Percentiles rank a stretch among this genome's conserved stretches.
These are phyloP conservation scores for Naematelia aurantialba DNA, from an alignment of 768 basidiomycete species.

Conservation along the genomic window DNA sequence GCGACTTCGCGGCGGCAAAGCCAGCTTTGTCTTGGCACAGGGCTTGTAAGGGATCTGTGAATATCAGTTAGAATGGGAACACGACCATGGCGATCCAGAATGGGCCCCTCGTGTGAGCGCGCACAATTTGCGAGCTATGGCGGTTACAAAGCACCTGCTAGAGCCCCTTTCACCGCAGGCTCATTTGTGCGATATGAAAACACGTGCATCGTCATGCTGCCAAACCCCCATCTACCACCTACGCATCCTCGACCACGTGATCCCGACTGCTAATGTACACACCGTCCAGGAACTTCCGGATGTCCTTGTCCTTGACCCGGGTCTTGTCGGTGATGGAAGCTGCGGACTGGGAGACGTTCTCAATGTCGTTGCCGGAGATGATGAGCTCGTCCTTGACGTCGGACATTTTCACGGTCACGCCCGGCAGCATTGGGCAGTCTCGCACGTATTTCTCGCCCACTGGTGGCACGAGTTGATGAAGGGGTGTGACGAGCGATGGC, in stretches of 20 bases:
- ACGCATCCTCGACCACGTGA: conserved; percentile 42
- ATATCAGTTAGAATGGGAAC: too few relatives aligned
- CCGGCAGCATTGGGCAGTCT: conserved; percentile 84
- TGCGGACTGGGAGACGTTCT: conserved; percentile 96
- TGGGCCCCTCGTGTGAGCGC: too few relatives aligned
- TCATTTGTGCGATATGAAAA: too few relatives aligned
- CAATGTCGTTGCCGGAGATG: conserved; percentile 89
- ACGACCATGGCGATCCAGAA: too few relatives aligned
- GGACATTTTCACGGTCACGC: conserved; percentile 54
- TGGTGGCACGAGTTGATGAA: conserved; percentile 5
- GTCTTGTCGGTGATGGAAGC: conserved; percentile 96
- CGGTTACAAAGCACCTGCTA: too few relatives aligned
- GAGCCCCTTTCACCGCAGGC: too few relatives aligned
- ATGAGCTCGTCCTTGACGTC: conserved; percentile 58
- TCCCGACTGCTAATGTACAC: conserved; percentile 52
- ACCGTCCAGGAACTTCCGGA: conserved; percentile 82
- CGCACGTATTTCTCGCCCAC: conserved; percentile 72
- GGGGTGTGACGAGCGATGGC: not conserved
- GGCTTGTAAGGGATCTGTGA: too few relatives aligned
- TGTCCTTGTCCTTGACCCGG: conserved; percentile 96
- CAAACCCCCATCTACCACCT: too few relatives aligned
- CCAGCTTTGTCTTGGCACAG: too few relatives aligned
- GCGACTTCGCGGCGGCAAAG: too few relatives aligned
- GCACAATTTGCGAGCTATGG: too few relatives aligned
- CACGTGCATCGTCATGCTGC: too few relatives aligned